phyloP scores from a whole-genome alignment of 75 land plant species.

The Selaginella moellendorffii region DNA sequence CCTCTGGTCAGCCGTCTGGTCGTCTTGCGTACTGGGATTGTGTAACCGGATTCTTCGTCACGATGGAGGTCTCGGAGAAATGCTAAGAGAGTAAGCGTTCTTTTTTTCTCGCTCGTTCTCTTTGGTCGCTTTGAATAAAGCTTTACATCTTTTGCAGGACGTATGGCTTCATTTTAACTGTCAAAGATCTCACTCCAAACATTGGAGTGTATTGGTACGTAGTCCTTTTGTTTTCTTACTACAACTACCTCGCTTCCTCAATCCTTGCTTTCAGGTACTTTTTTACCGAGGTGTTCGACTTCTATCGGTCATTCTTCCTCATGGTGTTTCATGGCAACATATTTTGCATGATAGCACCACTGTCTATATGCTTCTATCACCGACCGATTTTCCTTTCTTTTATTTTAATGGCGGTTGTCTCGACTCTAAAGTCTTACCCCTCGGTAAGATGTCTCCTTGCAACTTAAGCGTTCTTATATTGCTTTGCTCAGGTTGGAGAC shows the following conservation, averaged over 20 bases:
- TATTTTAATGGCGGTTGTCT: conserved; percentile 43
- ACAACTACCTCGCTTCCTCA: neutral
- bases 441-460: conserved; percentile 41
- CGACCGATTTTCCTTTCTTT: conserved; percentile 82
- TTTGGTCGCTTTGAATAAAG: no score
- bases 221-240: neutral
- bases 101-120: no score
- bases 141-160: no score
- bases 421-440: conserved; percentile 88
- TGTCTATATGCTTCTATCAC: conserved; percentile 65
- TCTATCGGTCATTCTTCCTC: conserved; percentile 70
- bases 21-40: conserved; percentile 41
- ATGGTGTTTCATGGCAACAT: conserved; percentile 81
- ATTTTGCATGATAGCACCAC: conserved; percentile 66
- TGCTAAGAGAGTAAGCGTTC: conserved; percentile 56
- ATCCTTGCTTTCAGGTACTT: conserved; percentile 53
- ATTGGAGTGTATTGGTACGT: conserved; percentile 73
- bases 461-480: neutral
- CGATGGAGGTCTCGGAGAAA: conserved; percentile 44
- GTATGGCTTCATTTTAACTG: conserved; percentile 75
- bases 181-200: conserved; percentile 79
- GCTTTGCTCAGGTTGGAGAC: conserved; percentile 58
- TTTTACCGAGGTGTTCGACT: conserved; percentile 88
- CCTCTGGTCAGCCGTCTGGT: conserved; percentile 59
- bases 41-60: conserved; percentile 40